Evolutionary conservation across 495 filamentous ascomycete genomes (phyloP).

Genomic region (Rhypophila decipiens): DNA sequence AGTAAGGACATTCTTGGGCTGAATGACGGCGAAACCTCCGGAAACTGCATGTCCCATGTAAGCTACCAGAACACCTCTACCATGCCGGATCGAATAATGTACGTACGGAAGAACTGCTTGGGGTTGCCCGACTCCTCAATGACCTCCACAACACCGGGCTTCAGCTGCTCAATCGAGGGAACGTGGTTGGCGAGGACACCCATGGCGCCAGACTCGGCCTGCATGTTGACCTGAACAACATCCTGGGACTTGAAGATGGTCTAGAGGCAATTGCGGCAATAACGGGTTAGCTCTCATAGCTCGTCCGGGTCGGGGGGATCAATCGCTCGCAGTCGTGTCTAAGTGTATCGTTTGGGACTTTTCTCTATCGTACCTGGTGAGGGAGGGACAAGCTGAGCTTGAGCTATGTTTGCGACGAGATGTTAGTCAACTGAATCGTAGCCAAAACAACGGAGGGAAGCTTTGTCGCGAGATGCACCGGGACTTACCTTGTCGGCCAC

Average conservation of each 20-base stretch:
- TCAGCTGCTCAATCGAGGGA: slow-evolving; percentile 97
- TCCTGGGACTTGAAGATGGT: slow-evolving; percentile 56
- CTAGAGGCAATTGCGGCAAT: slow-evolving; percentile 38
- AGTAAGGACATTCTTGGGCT: slow-evolving; percentile 89
- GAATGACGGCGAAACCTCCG: slow-evolving; percentile 93
- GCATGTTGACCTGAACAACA: slow-evolving; percentile 94
- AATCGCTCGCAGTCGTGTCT: not conserved
- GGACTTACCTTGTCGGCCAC: slow-evolving; percentile 64
- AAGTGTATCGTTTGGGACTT: slow-evolving; percentile 3
- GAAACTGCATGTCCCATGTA: slow-evolving; percentile 56
- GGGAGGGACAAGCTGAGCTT: slow-evolving; percentile 94
- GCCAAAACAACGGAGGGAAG: not conserved
- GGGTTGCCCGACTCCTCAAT: slow-evolving; percentile 82
- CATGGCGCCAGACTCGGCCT: slow-evolving; percentile 98
- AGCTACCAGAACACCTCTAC: slow-evolving; percentile 3
- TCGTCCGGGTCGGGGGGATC: not conserved
- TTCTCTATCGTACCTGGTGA: slow-evolving; percentile 73
- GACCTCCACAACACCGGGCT: slow-evolving; percentile 90
- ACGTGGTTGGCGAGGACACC: slow-evolving; percentile 99
- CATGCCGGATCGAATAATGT: not conserved
- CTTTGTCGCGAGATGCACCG: slow-evolving; percentile 4
- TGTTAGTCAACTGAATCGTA: slow-evolving; percentile 13
- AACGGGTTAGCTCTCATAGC: slow-evolving; percentile 27
- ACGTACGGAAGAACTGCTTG: slow-evolving; percentile 98
- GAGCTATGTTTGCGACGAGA: slow-evolving; percentile 59